Evolutionary conservation across 768 basidiomycete genomes (phyloP).

Genomic region (Russula emetica): DNA sequence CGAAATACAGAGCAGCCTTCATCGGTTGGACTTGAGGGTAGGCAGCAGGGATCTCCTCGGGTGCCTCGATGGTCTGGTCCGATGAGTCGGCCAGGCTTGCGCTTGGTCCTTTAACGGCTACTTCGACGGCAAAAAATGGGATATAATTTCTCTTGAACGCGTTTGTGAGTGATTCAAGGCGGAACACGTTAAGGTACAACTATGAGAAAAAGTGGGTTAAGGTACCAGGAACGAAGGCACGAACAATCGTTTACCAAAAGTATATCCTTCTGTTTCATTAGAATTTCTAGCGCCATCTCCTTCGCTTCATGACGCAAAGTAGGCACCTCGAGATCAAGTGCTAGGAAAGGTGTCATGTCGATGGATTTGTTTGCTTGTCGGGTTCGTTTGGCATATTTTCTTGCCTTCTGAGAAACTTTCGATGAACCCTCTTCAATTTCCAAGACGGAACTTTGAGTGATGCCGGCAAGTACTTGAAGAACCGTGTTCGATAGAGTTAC

Average conservation of each 20-base stretch:
- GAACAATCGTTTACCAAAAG: conserved; percentile 30
- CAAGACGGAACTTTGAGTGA: neutral
- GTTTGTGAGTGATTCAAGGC: conserved; percentile 5
- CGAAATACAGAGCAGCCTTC: conserved; percentile 58
- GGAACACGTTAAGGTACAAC: conserved; percentile 12
- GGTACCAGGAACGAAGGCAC: neutral
- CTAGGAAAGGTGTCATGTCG: conserved; percentile 33
- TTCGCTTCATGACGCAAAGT: conserved; percentile 27
- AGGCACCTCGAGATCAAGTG: conserved; percentile 33
- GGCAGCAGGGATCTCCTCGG: conserved; percentile 31
- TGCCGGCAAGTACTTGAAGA: conserved; percentile 3
- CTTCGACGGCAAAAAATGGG: neutral
- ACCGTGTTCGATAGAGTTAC: conserved; percentile 4
- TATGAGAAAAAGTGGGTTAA: neutral
- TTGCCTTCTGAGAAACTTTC: conserved; percentile 34
- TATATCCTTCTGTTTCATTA: conserved; percentile 29
- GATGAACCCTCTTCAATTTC: conserved; percentile 2
- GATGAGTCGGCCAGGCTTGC: neutral
- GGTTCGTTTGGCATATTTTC: conserved; percentile 30
- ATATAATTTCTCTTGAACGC: conserved; percentile 17
- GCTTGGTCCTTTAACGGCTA: neutral
- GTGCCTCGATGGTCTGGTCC: neutral
- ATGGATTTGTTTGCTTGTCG: conserved; percentile 22
- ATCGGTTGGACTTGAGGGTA: conserved; percentile 52
- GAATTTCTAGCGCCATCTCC: conserved; percentile 27